A percentile compares a stretch with the other conserved stretches of the same genome.
phyloP scores from a whole-genome alignment of 257 asterid genomes.

The Nicotiana otophora region DNA sequence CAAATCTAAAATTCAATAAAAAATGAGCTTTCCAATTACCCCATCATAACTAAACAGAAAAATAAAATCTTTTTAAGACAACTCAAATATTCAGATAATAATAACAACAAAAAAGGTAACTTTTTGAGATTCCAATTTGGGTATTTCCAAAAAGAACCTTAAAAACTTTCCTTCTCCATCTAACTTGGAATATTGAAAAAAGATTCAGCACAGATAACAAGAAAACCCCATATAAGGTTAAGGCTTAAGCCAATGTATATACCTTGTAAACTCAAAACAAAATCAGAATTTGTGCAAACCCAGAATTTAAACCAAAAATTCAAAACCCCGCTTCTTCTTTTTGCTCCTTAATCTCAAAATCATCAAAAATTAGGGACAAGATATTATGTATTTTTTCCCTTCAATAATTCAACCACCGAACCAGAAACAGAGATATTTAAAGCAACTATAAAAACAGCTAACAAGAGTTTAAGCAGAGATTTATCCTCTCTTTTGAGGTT shows the following conservation, averaged over 20 bases:
- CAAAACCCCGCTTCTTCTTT: background rate
- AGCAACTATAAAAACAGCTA: background rate
- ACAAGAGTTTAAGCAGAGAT: background rate
- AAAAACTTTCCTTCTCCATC: conserved; percentile 19
- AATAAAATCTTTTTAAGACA: background rate
- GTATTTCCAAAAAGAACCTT: conserved; percentile 1
- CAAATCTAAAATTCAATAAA: background rate
- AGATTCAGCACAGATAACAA: conserved; percentile 15
- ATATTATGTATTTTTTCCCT: no score
- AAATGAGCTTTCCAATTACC: background rate
- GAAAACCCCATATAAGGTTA: background rate
- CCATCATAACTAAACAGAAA: background rate
- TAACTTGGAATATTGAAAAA: conserved; percentile 14
- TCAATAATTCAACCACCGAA: conserved; percentile 1
- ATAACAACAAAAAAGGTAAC: background rate
- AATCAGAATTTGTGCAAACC: background rate
- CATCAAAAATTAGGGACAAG: background rate
- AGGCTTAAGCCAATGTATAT: background rate
- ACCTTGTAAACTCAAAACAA: background rate
- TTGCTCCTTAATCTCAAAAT: background rate
- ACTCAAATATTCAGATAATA: background rate
- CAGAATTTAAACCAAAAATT: background rate
- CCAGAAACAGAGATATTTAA: background rate
- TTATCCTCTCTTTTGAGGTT: background rate
- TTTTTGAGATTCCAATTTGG: conserved; percentile 6